Evolutionary conservation across 2,329 filamentous ascomycete species (phyloP), one percentile per base, ranked within the genome.

Genomic region (Pseudogymnoascus sp.): DNA sequence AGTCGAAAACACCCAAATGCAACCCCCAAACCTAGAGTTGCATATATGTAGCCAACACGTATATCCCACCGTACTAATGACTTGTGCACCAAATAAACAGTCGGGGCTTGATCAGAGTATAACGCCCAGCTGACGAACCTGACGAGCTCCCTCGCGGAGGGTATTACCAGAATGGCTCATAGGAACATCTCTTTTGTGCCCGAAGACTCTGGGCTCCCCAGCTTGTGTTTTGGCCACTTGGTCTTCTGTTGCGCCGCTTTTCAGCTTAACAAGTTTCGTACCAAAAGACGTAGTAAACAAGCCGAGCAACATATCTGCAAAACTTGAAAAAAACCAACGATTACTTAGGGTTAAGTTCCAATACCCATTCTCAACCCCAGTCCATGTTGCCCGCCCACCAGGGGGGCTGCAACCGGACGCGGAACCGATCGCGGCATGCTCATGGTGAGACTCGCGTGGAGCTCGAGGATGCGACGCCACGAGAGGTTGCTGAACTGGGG

Each of bases 341-440:
- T 76, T 78, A 79, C 82, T 89, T 96, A 96, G 92, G 92, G 92
- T 96, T 96, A 96, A 92, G 89, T 92, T 92, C 89, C 90, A 86
- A 87, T 76, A 78, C 76, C 78, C 79, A 79, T 84, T 87, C 83
- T 81, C 57, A 39, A 58, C 57, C 14, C 57, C 57, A 37, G 16
- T 37, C 22, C 57, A 58, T 58, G 57, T 58, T 37, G 33, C 16
- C 36, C 33, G 7, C 57, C 57, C 33, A 11, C 83, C 76, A 76
- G 67, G 68, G 62, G 67, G 71, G 71, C 68, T 68, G 71, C 72
- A 73, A 72, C 70, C 70, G 73, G 73, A 71, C 65, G 70, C 71
- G 67, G 64, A 72, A 75, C 79, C 77, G 33, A 69, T 68, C 79
- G 77, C 79, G 69, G 79, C 79, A 73, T 73, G 70, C 73, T 72